Percentiles rank a stretch among this genome's conserved stretches.
Evolutionary conservation across 2,329 filamentous ascomycete species (phyloP).

Genomic region (Ophiostoma piceae): DNA sequence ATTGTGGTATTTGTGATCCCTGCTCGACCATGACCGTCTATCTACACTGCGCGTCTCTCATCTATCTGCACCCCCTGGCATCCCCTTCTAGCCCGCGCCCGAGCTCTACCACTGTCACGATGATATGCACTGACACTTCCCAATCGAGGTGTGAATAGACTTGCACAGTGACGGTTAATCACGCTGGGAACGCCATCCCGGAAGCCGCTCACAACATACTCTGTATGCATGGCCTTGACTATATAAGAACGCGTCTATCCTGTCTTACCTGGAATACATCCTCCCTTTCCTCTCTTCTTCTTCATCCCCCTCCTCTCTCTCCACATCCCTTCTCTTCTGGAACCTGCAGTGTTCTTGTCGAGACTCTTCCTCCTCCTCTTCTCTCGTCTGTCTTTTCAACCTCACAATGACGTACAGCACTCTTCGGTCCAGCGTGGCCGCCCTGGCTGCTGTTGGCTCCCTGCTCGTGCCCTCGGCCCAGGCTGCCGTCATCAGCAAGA

Average conservation of each 20-base stretch:
- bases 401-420: constrained; percentile 23
- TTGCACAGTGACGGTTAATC: not conserved
- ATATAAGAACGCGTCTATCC: constrained; percentile 12
- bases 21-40: not conserved
- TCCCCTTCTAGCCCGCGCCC: not conserved
- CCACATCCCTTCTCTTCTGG: not conserved
- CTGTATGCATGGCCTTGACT: not conserved
- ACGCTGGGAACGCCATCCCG: not conserved
- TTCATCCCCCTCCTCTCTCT: not conserved
- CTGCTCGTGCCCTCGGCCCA: constrained; percentile 21
- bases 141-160: not conserved
- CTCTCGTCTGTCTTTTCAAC: not conserved
- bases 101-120: not conserved
- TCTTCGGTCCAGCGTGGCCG: constrained; percentile 19
- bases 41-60: not conserved
- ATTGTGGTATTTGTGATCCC: not conserved
- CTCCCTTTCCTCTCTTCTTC: not conserved
- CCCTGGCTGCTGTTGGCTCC: constrained; percentile 15
- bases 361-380: not conserved
- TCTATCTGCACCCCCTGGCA: not conserved
- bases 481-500: constrained; percentile 24
- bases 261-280: not conserved
- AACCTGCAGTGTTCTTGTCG: constrained; percentile 9
- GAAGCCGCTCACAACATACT: not conserved
- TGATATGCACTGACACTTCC: not conserved